Percentiles rank a stretch among this genome's conserved stretches.
phyloP scores from a whole-genome alignment of 306 rosid genomes.

The Gynostemma pentaphyllum region DNA sequence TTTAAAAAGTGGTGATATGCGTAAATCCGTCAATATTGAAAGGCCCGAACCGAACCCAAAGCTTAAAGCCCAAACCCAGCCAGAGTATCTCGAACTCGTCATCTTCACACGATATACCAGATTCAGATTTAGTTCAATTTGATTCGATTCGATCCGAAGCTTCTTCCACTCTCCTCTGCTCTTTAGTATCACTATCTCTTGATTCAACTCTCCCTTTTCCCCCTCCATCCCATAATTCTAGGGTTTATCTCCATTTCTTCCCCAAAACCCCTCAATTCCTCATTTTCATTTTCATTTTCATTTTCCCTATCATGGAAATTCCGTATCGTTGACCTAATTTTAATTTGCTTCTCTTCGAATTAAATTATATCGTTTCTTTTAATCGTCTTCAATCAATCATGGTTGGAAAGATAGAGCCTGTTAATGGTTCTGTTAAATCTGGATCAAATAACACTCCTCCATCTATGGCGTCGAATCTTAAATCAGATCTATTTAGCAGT shows the following conservation, averaged over 20 bases:
- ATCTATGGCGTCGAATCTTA: constrained; percentile 6
- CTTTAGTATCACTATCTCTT: neutral
- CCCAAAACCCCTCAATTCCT: neutral
- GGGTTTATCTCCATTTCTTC: constrained; percentile 9
- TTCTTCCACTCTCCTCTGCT: neutral
- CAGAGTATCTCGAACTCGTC: neutral
- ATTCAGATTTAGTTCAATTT: neutral
- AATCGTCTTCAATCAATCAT: constrained; percentile 14
- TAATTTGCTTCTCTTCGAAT: no score
- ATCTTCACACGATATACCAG: neutral
- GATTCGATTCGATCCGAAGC: no score
- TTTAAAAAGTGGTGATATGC: no score
- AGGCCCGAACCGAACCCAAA: neutral
- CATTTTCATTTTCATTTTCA: neutral
- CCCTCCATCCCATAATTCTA: neutral
- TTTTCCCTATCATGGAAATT: neutral
- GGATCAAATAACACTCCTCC: constrained; percentile 14
- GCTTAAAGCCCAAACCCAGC: neutral
- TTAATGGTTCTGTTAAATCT: constrained; percentile 17
- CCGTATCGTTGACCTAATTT: no score
- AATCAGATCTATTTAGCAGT: constrained; percentile 31
- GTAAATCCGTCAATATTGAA: no score
- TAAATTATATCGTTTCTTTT: neutral
- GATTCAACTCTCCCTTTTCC: neutral
- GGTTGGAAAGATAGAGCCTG: constrained; percentile 31